phyloP scores from a whole-genome alignment of 2,329 filamentous ascomycete genomes.

The Neocatenulostroma microsporum region DNA sequence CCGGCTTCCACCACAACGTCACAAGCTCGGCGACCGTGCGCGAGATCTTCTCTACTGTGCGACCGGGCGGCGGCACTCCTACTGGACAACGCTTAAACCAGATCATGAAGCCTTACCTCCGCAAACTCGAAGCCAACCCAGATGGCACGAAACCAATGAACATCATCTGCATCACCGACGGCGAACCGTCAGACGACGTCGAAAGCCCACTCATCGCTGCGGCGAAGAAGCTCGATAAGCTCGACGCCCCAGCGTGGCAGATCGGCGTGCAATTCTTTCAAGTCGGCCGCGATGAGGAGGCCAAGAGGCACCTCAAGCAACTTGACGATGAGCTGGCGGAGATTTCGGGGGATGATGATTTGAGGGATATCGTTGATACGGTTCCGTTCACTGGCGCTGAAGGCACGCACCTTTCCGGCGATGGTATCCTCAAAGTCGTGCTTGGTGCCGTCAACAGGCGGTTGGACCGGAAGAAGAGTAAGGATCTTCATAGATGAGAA shows the following conservation, averaged over 20 bases:
- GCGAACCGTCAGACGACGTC: slow-evolving; percentile 69
- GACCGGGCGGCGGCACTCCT: slow-evolving; percentile 60
- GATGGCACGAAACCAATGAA: slow-evolving; percentile 68
- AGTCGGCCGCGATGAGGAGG: slow-evolving; percentile 65
- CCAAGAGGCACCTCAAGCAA: slow-evolving; percentile 56
- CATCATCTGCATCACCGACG: slow-evolving; percentile 89
- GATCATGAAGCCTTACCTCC: slow-evolving; percentile 68
- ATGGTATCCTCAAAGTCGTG: slow-evolving; percentile 72
- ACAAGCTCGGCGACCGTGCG: slow-evolving; percentile 50
- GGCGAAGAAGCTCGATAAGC: slow-evolving; percentile 61
- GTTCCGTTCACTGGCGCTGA: slow-evolving; percentile 59
- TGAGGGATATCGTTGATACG: slow-evolving; percentile 89
- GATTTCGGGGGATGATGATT: slow-evolving; percentile 42
- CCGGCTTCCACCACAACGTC: slow-evolving; percentile 58
- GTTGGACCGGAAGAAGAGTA: slow-evolving; percentile 47
- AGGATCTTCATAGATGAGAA: slow-evolving; percentile 23
- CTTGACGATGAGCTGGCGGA: slow-evolving; percentile 66
- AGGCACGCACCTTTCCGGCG: slow-evolving; percentile 52
- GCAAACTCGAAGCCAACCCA: slow-evolving; percentile 42
- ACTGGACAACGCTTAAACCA: slow-evolving; percentile 63
- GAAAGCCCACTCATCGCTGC: slow-evolving; percentile 59
- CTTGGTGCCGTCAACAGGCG: slow-evolving; percentile 66
- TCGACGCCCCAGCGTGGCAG: slow-evolving; percentile 69
- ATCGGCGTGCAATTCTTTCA: slow-evolving; percentile 95
- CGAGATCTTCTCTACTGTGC: slow-evolving; percentile 61